Conservation (phyloP, 768 basidiomycete species). For the Boletus sensibilis region DNA sequence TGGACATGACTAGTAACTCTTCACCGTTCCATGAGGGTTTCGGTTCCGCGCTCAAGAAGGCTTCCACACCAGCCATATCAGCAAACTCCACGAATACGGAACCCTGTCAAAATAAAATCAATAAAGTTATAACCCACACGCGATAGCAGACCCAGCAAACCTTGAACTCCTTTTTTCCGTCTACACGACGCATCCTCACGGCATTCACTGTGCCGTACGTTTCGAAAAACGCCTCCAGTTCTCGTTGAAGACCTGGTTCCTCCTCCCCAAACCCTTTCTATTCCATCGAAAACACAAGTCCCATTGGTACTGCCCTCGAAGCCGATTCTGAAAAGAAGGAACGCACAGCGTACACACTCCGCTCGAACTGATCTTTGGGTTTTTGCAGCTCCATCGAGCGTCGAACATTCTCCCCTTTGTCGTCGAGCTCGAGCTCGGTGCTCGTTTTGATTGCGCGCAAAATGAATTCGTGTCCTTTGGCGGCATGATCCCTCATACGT, state of each 20-base stretch:
- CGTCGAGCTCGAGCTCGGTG: conserved; percentile 69
- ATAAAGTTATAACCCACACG: not conserved
- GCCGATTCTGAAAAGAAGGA: conserved; percentile 14
- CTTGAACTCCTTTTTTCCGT: conserved; percentile 85
- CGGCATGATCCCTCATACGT: conserved; percentile 78
- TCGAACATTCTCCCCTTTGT: conserved; percentile 68
- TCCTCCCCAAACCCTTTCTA: conserved; percentile 89
- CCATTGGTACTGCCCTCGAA: not conserved
- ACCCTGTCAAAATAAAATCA: conserved; percentile 46
- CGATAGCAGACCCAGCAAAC: conserved; percentile 38
- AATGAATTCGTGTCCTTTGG: conserved; percentile 66
- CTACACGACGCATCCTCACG: conserved; percentile 82
- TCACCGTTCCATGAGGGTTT: conserved; percentile 78
- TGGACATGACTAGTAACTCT: conserved; percentile 83
- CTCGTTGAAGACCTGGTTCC: conserved; percentile 59
- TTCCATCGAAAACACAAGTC: not conserved
- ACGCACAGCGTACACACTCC: conserved; percentile 88
- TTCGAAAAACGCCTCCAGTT: conserved; percentile 78
- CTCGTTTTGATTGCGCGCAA: conserved; percentile 59
- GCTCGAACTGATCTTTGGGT: conserved; percentile 74
- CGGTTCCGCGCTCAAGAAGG: conserved; percentile 77
- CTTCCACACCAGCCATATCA: conserved; percentile 62
- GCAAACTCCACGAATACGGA: conserved; percentile 93
- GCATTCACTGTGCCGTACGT: conserved; percentile 76
- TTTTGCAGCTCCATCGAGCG: conserved; percentile 72